These are phyloP conservation scores for Pezizomycotina sp. DNA, from an alignment of 2,329 filamentous ascomycete species.

Conservation along the genomic window DNA sequence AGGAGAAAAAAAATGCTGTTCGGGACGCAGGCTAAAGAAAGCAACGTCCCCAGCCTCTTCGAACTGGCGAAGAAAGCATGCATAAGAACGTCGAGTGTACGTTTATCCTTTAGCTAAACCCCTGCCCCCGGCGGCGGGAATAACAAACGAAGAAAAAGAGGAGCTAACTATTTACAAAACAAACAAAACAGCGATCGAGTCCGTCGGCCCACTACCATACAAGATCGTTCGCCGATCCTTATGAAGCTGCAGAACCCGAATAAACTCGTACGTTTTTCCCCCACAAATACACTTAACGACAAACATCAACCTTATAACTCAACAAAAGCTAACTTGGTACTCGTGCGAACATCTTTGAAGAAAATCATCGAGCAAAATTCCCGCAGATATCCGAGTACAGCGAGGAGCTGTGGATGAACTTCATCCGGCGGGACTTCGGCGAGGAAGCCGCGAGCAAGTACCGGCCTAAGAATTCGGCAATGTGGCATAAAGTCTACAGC, in stretches of 20 bases:
- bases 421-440: slow-evolving; percentile 65
- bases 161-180: not conserved
- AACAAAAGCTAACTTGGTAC: not conserved
- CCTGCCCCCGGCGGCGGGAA: not conserved
- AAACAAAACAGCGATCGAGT: slow-evolving; percentile 38
- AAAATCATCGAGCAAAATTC: slow-evolving; percentile 53
- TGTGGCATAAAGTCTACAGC: slow-evolving; percentile 75
- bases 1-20: no score
- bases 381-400: slow-evolving; percentile 58
- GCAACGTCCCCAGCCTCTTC: slow-evolving; percentile 16
- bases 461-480: slow-evolving; percentile 48
- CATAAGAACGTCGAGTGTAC: slow-evolving; percentile 11
- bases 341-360: slow-evolving; percentile 23
- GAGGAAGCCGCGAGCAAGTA: slow-evolving; percentile 44
- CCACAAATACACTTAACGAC: not conserved
- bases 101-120: not conserved
- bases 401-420: slow-evolving; percentile 56
- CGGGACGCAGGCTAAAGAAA: no score
- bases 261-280: slow-evolving; percentile 45
- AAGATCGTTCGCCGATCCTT: slow-evolving; percentile 51
- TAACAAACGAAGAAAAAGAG: not conserved
- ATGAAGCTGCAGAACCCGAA: slow-evolving; percentile 51
- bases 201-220: slow-evolving; percentile 58
- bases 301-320: not conserved
- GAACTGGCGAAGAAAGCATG: slow-evolving; percentile 12